Conservation (phyloP, 805 yeast genomes). For the Candida suzukii region DNA sequence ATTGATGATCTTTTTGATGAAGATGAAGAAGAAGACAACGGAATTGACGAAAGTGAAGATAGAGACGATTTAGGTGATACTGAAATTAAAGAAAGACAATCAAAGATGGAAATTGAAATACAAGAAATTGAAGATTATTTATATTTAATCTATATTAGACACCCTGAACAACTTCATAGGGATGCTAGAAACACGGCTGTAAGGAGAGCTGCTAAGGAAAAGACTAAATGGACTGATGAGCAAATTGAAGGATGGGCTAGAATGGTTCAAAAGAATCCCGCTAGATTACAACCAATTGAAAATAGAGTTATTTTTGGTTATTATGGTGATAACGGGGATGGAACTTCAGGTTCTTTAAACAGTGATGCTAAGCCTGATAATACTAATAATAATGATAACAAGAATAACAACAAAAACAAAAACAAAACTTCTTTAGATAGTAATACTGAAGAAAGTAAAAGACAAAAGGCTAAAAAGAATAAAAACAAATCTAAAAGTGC, state of each 20-base stretch:
- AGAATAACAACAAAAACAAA: conserved; percentile 4
- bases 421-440: conserved; percentile 2
- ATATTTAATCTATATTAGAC: conserved; percentile 48
- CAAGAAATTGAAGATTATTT: conserved; percentile 47
- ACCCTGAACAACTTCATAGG: conserved; percentile 42
- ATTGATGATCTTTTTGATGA: conserved; percentile 24
- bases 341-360: no score
- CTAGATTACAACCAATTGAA: conserved; percentile 54
- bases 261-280: conserved; percentile 62
- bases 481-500: conserved; percentile 50
- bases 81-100: conserved; percentile 7
- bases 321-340: no score
- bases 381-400: conserved; percentile 2
- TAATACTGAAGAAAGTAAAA: conserved; percentile 20
- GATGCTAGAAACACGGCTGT: conserved; percentile 40
- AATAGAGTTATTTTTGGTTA: conserved; percentile 41
- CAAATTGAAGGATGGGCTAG: conserved; percentile 92
- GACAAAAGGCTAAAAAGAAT: conserved; percentile 37
- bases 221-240: conserved; percentile 74
- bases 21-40: conserved; percentile 7
- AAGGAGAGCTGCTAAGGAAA: conserved; percentile 44
- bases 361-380: conserved; percentile 9
- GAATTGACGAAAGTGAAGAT: conserved; percentile 6
- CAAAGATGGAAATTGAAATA: conserved; percentile 18
- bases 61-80: conserved; percentile 25